Evolutionary conservation across 345 rosid genomes (phyloP).

Genomic region (Dipteronia sinensis): DNA sequence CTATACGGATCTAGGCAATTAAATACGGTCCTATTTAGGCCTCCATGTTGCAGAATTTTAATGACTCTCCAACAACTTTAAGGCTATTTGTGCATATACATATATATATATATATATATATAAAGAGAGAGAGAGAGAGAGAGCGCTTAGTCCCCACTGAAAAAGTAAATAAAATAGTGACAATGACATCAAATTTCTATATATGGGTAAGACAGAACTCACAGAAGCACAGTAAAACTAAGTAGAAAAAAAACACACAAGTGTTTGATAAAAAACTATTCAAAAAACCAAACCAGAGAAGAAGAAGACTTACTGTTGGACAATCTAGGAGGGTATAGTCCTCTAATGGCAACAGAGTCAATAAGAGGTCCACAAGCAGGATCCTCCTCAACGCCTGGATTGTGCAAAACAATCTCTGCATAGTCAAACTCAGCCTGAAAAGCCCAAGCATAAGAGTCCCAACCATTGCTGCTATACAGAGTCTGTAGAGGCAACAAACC

Average conservation of each 20-base stretch:
- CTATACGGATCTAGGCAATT: neutral
- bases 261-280: neutral
- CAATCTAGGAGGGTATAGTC: constrained; percentile 58
- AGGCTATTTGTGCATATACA: neutral
- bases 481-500: constrained; percentile 83
- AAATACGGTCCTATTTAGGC: neutral
- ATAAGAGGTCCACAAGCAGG: constrained; percentile 87
- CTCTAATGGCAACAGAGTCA: constrained; percentile 69
- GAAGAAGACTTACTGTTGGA: constrained; percentile 44
- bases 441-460: constrained; percentile 86
- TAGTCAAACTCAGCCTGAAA: constrained; percentile 45
- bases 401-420: constrained; percentile 61
- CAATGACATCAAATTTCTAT: neutral
- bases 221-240: too few relatives aligned
- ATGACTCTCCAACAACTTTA: neutral
- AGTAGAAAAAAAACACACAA: too few relatives aligned
- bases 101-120: too few relatives aligned
- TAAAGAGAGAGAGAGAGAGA: too few relatives aligned
- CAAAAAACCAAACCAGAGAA: neutral
- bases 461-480: constrained; percentile 68
- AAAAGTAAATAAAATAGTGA: neutral
- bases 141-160: constrained; percentile 6
- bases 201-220: neutral
- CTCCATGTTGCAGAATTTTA: neutral
- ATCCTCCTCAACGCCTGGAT: constrained; percentile 87